Percentiles rank a stretch among this genome's conserved stretches.
These are phyloP conservation scores for Tolypocladium inflatum DNA, from an alignment of 2,329 filamentous ascomycete species.

Conservation along the genomic window DNA sequence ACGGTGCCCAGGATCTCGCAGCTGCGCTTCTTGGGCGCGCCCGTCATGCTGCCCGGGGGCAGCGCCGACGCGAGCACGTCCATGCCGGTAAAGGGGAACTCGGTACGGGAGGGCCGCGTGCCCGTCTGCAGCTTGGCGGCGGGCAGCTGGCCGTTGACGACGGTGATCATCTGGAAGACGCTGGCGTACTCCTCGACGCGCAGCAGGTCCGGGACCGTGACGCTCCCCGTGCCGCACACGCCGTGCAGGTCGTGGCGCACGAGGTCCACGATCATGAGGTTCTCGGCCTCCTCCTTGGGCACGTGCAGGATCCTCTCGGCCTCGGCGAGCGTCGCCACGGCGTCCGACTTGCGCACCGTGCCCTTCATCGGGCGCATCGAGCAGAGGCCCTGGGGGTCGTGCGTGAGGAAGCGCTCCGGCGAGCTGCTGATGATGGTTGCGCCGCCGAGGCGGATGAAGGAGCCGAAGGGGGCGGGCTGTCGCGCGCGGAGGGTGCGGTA, in stretches of 20 bases:
- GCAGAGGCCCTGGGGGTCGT: constrained; percentile 43
- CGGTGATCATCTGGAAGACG: constrained; percentile 85
- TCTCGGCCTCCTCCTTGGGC: constrained; percentile 88
- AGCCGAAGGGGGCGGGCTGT: constrained; percentile 79
- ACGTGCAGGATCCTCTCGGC: constrained; percentile 66
- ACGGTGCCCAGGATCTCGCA: constrained; percentile 71
- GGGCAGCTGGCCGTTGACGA: constrained; percentile 63
- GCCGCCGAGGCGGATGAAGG: constrained; percentile 62
- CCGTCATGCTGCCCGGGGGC: constrained; percentile 92
- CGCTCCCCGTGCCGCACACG: constrained; percentile 66
- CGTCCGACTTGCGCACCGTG: constrained; percentile 70
- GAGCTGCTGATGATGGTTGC: constrained; percentile 73
- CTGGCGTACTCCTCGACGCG: constrained; percentile 84
- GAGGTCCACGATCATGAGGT: constrained; percentile 95
- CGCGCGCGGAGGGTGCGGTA: constrained; percentile 60
- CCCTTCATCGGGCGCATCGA: constrained; percentile 94
- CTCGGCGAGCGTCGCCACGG: constrained; percentile 56
- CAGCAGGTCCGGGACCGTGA: constrained; percentile 69
- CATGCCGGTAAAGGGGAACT: constrained; percentile 46
- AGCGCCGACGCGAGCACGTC: constrained; percentile 70
- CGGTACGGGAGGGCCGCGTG: constrained; percentile 4
- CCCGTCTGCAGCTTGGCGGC: constrained; percentile 5
- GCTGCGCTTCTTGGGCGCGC: constrained; percentile 86
- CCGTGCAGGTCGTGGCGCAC: constrained; percentile 89
- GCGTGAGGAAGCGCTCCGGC: constrained; percentile 77